phyloP scores from a whole-genome alignment of 768 basidiomycete genomes.

The Coprinopsis strossmayeri region DNA sequence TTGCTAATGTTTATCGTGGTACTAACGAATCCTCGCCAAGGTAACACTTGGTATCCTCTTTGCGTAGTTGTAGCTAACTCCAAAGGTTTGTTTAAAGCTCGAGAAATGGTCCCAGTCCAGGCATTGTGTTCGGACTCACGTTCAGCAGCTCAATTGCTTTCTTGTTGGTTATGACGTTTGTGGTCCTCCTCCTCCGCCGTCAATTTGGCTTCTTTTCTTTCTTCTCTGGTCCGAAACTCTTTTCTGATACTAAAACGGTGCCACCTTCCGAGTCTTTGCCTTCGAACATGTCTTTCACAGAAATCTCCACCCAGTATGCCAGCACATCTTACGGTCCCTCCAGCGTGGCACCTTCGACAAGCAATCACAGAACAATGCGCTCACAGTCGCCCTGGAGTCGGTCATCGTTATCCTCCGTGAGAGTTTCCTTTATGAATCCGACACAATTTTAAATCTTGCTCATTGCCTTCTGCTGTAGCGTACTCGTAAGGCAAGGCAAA shows the following conservation, averaged over 20 bases:
- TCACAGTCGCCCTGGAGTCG: background rate
- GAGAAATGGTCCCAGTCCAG: background rate
- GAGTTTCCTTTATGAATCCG: background rate
- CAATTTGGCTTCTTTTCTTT: slow-evolving; percentile 4
- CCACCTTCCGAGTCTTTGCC: background rate
- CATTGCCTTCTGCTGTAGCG: no score
- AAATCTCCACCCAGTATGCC: slow-evolving; percentile 2
- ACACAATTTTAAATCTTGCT: background rate
- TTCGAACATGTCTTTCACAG: background rate
- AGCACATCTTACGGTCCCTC: slow-evolving; percentile 5
- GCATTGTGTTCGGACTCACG: slow-evolving; percentile 1
- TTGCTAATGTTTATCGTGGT: slow-evolving; percentile 2
- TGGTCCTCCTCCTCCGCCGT: background rate
- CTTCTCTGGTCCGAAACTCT: background rate
- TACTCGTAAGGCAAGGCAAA: no score
- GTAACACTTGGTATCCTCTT: background rate
- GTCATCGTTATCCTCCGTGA: background rate
- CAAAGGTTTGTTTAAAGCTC: no score
- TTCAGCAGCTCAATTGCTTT: slow-evolving; percentile 4
- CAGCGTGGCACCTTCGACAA: background rate
- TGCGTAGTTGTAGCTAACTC: no score
- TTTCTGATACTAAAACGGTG: background rate
- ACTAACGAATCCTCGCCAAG: background rate
- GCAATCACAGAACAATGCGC: background rate
- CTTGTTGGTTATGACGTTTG: background rate